Evolutionary conservation across 192 early-diverging fungal species (phyloP).

Genomic region (Entomortierella chlamydospora): DNA sequence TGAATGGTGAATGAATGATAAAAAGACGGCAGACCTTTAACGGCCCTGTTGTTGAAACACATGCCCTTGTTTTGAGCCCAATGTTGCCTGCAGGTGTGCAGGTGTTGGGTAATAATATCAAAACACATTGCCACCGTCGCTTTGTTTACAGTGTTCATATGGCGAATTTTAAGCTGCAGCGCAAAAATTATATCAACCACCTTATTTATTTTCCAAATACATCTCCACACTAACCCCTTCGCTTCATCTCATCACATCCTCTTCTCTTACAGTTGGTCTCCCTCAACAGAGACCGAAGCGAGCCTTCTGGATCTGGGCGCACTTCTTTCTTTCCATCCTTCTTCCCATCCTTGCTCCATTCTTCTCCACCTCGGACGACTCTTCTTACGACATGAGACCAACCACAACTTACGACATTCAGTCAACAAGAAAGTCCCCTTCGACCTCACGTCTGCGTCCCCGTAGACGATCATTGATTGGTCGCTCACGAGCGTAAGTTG

Average conservation of each 20-base stretch:
- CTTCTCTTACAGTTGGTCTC: slow-evolving; percentile 3
- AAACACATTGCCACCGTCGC: too few species aligned
- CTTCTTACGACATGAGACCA: slow-evolving; percentile 23
- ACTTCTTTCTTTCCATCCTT: neutral
- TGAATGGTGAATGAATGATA: too few species aligned
- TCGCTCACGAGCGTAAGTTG: slow-evolving; percentile 46
- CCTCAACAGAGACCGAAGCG: slow-evolving; percentile 13
- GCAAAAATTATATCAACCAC: neutral
- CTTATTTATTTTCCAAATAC: neutral
- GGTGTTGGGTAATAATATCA: too few species aligned
- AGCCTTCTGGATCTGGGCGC: slow-evolving; percentile 9
- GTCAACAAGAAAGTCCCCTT: slow-evolving; percentile 8
- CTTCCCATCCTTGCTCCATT: neutral
- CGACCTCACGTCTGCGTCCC: slow-evolving; percentile 32
- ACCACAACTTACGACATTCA: slow-evolving; percentile 29
- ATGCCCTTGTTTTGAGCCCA: too few species aligned
- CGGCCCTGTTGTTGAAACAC: too few species aligned
- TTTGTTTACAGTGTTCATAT: too few species aligned
- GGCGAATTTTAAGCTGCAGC: too few species aligned
- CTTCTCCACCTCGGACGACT: neutral
- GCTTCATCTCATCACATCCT: neutral
- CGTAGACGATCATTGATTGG: slow-evolving; percentile 47
- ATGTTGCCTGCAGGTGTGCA: too few species aligned
- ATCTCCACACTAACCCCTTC: neutral
- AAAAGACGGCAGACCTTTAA: too few species aligned